Conservation (phyloP, 2,329 filamentous ascomycete species). For the Colletotrichum lentis region DNA sequence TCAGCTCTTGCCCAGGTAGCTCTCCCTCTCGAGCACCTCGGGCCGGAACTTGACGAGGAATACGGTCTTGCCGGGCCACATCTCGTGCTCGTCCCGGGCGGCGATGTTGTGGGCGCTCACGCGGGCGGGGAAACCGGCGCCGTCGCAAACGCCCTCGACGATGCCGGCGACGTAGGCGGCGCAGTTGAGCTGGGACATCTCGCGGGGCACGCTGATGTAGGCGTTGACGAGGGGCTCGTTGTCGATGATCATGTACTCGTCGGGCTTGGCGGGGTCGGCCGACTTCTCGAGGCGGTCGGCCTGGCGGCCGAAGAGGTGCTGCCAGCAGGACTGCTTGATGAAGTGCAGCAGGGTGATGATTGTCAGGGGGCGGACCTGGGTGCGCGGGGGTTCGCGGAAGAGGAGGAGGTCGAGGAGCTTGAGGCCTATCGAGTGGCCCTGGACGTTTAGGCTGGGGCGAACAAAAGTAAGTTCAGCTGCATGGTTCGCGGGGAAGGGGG, state of each 20-base stretch:
- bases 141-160: conserved; percentile 94
- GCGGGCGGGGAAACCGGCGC: conserved; percentile 84
- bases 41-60: conserved; percentile 92
- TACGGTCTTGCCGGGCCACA: conserved; percentile 97
- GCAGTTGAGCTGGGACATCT: conserved; percentile 97
- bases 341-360: conserved; percentile 94
- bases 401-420: conserved; percentile 95
- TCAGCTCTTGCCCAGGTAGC: conserved; percentile 71
- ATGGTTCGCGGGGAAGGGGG: conserved; percentile 26
- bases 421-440: conserved; percentile 92
- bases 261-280: conserved; percentile 79
- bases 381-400: conserved; percentile 76
- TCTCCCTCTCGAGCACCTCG: conserved; percentile 92
- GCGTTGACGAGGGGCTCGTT: conserved; percentile 96
- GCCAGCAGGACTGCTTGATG: conserved; percentile 91
- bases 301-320: conserved; percentile 87
- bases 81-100: conserved; percentile 69
- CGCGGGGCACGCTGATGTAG: conserved; percentile 90
- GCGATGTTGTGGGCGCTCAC: conserved; percentile 88
- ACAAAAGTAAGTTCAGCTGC: neutral
- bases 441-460: conserved; percentile 75
- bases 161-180: conserved; percentile 95
- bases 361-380: conserved; percentile 80
- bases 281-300: conserved; percentile 94
- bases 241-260: conserved; percentile 99